These are phyloP conservation scores for Friedmanniomyces simplex DNA, from an alignment of 495 filamentous ascomycete species.

Conservation along the genomic window DNA sequence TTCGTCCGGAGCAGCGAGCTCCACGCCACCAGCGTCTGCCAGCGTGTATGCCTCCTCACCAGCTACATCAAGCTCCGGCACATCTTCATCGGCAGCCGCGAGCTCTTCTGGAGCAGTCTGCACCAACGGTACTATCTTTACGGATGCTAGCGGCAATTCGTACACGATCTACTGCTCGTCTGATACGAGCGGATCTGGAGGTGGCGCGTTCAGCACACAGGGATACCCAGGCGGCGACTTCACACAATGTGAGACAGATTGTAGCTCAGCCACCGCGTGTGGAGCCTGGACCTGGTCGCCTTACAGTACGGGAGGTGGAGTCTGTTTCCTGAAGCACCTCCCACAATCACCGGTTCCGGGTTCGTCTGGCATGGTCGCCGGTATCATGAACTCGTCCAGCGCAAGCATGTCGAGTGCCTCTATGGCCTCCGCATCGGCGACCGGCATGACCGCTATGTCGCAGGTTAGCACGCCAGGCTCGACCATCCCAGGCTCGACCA, in stretches of 20 bases:
- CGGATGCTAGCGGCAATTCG: not conserved
- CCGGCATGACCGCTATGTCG: not conserved
- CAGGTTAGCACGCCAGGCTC: not conserved
- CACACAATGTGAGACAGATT: not conserved
- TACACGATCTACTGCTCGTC: constrained; percentile 2
- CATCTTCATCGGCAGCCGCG: not conserved
- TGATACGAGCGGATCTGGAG: not conserved
- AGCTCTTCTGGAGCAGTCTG: not conserved
- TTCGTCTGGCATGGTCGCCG: not conserved
- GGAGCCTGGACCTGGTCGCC: constrained; percentile 1
- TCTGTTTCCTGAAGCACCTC: constrained; percentile 1
- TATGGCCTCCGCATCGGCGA: not conserved
- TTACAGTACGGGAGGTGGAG: not conserved
- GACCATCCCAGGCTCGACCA: not conserved
- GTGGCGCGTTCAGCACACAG: not conserved
- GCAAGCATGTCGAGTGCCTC: not conserved
- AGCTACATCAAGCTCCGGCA: not conserved
- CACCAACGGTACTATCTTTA: not conserved
- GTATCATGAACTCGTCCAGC: not conserved
- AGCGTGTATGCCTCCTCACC: too few species aligned
- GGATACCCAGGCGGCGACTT: not conserved
- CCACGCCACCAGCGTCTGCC: too few species aligned
- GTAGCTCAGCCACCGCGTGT: not conserved
- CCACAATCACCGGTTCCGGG: constrained; percentile 1
- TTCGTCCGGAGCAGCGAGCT: not conserved